phyloP scores from a whole-genome alignment of 345 rosid genomes.

The Lepidium aucheri region DNA sequence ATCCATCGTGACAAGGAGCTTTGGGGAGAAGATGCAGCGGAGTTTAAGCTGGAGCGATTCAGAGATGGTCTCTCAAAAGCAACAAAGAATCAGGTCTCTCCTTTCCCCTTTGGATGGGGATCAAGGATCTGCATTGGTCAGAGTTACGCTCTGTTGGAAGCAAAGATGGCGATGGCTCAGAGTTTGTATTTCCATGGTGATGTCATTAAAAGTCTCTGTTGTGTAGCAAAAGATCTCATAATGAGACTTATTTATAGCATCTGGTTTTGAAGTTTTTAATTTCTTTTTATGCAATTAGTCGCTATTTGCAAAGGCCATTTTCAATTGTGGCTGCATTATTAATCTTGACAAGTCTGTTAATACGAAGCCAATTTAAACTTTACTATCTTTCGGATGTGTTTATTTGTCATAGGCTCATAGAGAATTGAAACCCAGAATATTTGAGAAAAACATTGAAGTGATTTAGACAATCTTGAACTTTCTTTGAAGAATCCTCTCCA shows the following conservation, averaged over 20 bases:
- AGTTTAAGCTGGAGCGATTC: constrained; percentile 62
- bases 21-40: constrained; percentile 61
- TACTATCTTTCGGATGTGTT: constrained; percentile 2
- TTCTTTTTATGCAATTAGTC: neutral
- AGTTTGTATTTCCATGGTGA: neutral
- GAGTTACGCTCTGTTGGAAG: constrained; percentile 52
- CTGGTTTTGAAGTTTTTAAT: neutral
- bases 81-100: constrained; percentile 43
- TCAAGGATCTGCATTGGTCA: constrained; percentile 60
- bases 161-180: constrained; percentile 42
- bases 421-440: neutral
- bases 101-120: constrained; percentile 58
- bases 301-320: neutral
- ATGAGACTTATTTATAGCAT: neutral
- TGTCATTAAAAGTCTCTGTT: neutral
- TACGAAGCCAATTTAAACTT: constrained; percentile 15
- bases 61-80: constrained; percentile 54
- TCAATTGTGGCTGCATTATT: constrained; percentile 4
- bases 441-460: neutral
- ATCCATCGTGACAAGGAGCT: constrained; percentile 45
- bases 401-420: neutral
- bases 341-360: constrained; percentile 7
- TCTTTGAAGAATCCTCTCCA: constrained; percentile 1
- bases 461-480: neutral
- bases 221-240: neutral